Percentiles rank a stretch among this genome's conserved stretches.
Evolutionary conservation across 441 rosid genomes (phyloP).

Genomic region (Populus hybrid): DNA sequence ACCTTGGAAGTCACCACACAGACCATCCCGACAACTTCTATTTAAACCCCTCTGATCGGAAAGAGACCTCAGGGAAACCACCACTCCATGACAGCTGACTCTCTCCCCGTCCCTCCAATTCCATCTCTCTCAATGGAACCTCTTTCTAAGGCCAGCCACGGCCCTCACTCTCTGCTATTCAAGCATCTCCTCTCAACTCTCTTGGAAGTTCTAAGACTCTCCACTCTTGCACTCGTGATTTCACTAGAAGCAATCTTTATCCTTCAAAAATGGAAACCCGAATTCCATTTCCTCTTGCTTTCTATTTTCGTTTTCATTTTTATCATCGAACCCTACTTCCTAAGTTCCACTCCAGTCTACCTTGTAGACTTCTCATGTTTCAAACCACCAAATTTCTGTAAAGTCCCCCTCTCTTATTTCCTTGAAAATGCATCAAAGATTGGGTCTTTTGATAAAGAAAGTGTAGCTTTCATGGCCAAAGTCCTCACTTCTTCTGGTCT

Average conservation of each 20-base stretch:
- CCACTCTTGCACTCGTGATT: constrained; percentile 10
- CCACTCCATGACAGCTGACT: neutral
- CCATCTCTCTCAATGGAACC: constrained; percentile 9
- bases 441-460: constrained; percentile 32
- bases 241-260: constrained; percentile 11
- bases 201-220: constrained; percentile 11
- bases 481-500: constrained; percentile 42
- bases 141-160: constrained; percentile 4
- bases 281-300: constrained; percentile 18
- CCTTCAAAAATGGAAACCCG: constrained; percentile 22
- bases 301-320: constrained; percentile 8
- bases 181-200: constrained; percentile 11
- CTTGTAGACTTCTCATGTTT: constrained; percentile 54
- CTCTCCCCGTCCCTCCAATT: neutral
- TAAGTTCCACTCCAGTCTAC: constrained; percentile 28
- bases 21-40: neutral
- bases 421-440: constrained; percentile 38
- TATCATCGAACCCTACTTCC: constrained; percentile 6
- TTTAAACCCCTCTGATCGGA: constrained; percentile 6
- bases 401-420: constrained; percentile 33
- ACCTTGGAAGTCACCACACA: too few relatives aligned
- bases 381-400: constrained; percentile 41
- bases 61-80: neutral
- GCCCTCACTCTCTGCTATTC: constrained; percentile 3
- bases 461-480: constrained; percentile 54